phyloP scores from a whole-genome alignment of 805 yeast genomes.

The Saccharomycopsis capsularis region DNA sequence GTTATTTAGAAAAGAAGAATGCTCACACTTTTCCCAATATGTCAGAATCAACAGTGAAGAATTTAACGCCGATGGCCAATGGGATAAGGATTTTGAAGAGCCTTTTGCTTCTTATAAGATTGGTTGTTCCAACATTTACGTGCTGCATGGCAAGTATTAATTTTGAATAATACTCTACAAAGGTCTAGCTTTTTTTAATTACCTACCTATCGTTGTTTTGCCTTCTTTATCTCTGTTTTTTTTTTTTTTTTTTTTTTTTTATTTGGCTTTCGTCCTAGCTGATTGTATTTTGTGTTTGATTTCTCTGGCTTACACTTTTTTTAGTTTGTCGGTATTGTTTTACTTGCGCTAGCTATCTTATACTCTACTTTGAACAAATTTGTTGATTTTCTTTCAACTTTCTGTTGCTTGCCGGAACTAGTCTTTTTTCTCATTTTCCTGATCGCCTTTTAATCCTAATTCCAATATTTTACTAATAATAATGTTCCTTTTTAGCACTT shows the following conservation, averaged over 20 bases:
- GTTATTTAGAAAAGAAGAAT: neutral
- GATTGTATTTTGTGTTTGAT: too few relatives aligned
- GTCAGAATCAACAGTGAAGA: neutral
- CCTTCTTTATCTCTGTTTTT: neutral
- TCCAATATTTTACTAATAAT: neutral
- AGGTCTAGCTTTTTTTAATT: too few relatives aligned
- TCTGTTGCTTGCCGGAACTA: neutral
- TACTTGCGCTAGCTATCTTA: too few relatives aligned
- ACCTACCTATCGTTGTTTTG: neutral
- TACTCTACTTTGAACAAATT: too few relatives aligned
- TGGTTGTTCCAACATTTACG: constrained; percentile 6
- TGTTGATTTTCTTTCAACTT: too few relatives aligned
- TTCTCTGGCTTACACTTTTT: too few relatives aligned
- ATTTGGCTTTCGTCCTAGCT: neutral
- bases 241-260: too few relatives aligned
- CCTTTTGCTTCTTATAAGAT: neutral
- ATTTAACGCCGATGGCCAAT: neutral
- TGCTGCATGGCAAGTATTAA: neutral
- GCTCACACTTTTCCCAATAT: constrained; percentile 3
- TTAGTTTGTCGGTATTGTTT: too few relatives aligned
- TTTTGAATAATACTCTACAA: too few relatives aligned
- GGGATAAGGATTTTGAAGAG: neutral
- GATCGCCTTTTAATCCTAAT: neutral
- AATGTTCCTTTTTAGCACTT: too few relatives aligned
- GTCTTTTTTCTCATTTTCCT: too few relatives aligned